Conservation (phyloP, 1,284 basidiomycete species). For the Peniophora sp. region DNA sequence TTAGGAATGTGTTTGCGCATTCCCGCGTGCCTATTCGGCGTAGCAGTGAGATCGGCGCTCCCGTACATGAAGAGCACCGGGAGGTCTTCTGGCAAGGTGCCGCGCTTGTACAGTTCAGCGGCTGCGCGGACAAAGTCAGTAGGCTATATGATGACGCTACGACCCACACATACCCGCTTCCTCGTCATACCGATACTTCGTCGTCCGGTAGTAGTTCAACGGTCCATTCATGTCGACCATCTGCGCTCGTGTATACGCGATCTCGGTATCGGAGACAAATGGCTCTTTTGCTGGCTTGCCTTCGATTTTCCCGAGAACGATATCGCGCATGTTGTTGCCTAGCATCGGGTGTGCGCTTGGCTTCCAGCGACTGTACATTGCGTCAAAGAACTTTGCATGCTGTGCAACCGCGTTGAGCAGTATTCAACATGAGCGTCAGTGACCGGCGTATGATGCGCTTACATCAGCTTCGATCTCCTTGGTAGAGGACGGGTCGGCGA, state of each 20-base stretch:
- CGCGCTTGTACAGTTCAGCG: constrained; percentile 34
- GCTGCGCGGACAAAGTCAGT: constrained; percentile 18
- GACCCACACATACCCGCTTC: constrained; percentile 37
- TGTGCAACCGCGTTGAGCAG: constrained; percentile 1
- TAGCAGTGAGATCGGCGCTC: constrained; percentile 35
- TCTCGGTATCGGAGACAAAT: constrained; percentile 18
- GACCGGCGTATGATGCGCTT: too few relatives aligned
- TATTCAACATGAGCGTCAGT: too few relatives aligned
- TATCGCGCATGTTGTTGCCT: constrained; percentile 5
- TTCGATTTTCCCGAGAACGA: background rate
- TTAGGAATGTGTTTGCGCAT: constrained; percentile 38
- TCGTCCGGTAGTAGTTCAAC: constrained; percentile 63
- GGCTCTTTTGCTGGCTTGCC: background rate
- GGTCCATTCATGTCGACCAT: constrained; percentile 55
- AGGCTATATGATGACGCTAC: too few relatives aligned
- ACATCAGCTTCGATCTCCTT: constrained; percentile 48
- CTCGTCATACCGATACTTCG: constrained; percentile 48
- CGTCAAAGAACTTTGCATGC: constrained; percentile 9
- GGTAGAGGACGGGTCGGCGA: constrained; percentile 41
- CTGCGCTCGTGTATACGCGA: constrained; percentile 37
- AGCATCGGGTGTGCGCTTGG: background rate
- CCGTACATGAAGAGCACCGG: constrained; percentile 60
- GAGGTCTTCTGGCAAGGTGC: constrained; percentile 26
- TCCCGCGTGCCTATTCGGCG: constrained; percentile 18
- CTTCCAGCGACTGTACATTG: constrained; percentile 6